These are phyloP conservation scores for Pelargonium myrrhifolium DNA, from an alignment of 441 rosid genomes.

Conservation along the genomic window DNA sequence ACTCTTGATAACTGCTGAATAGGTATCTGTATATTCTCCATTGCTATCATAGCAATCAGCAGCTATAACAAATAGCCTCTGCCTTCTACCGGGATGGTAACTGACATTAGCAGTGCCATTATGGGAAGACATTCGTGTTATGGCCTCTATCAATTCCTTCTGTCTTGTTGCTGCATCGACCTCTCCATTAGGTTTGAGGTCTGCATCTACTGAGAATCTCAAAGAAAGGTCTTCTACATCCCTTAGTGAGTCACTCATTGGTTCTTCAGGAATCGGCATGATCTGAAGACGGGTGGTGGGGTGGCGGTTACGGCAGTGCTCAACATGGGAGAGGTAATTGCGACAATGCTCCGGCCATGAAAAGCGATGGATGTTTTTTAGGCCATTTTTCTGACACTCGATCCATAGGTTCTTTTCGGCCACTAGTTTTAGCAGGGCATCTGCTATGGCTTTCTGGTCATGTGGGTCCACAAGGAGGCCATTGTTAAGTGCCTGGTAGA, in stretches of 20 bases:
- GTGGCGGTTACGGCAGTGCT: constrained; percentile 72
- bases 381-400: constrained; percentile 54
- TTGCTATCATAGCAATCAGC: constrained; percentile 46
- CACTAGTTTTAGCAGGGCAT: constrained; percentile 59
- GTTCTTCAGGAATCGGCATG: constrained; percentile 65
- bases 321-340: constrained; percentile 72
- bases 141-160: constrained; percentile 66
- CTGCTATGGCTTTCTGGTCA: constrained; percentile 52
- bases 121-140: constrained; percentile 44
- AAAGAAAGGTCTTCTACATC: constrained; percentile 76
- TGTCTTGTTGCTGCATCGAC: constrained; percentile 62
- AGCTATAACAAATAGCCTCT: constrained; percentile 63
- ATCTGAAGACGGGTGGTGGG: constrained; percentile 58
- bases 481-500: constrained; percentile 48
- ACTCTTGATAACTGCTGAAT: constrained; percentile 47
- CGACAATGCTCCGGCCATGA: constrained; percentile 72
- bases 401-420: constrained; percentile 53
- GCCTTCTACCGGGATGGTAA: constrained; percentile 69
- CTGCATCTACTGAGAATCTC: constrained; percentile 70
- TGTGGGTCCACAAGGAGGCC: constrained; percentile 63
- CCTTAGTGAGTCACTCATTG: constrained; percentile 73
- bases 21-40: constrained; percentile 37
- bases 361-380: constrained; percentile 51
- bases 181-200: constrained; percentile 61
- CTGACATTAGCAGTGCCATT: constrained; percentile 33